Base-by-base conservation (phyloP, 2,329 filamentous ascomycete species). In the Talaromyces islandicus region DNA sequence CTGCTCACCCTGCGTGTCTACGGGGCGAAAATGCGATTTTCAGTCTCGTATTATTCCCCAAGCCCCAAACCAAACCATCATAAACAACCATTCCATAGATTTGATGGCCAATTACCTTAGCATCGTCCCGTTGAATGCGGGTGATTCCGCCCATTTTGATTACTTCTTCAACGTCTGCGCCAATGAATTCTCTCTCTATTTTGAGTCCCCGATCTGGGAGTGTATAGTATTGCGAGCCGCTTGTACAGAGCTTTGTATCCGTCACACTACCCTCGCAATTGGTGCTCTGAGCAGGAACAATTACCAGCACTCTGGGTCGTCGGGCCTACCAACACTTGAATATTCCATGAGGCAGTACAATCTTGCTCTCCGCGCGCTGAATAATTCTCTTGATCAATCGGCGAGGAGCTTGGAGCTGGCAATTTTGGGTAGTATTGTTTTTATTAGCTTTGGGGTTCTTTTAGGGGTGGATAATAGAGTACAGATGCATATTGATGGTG, bases 391-490 rank as follows among this genome's bases (percentile, higher is more conserved):
- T 48, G 54, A 30, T 24, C 19, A 48, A 3, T 19, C 24, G 2
- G 7, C 27, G 32, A 54, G 29, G 52, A 35, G 38, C 27, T 48
- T 14, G 27, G 51, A 59, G 21, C 19, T 59, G 24, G 57, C 57
- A 17, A 32, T 55, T 17, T 24, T 59, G 41, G 51, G 38, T 9
- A 59, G 57, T 51, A 55, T 59, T 27, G 29, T 50, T 14, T 59
- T 59, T 55, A 55, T 59, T 51, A 52, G 38, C 12, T 54, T 59
- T 14, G 57, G 55, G 41, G 57, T 59, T 55, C 57, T 59, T 19
- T 55, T 35, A 41, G 57, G 57, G 21, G 17, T 27, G 29, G 52
- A 59, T 51, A 54, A 3, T 35, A 51, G 19, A 38, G 57, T 54
- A 4, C 46, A 29, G 14, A 46, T 41, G 57, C 57, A 59, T 54